phyloP scores from a whole-genome alignment of 768 basidiomycete species.

The Glaciozyma antarctica region DNA sequence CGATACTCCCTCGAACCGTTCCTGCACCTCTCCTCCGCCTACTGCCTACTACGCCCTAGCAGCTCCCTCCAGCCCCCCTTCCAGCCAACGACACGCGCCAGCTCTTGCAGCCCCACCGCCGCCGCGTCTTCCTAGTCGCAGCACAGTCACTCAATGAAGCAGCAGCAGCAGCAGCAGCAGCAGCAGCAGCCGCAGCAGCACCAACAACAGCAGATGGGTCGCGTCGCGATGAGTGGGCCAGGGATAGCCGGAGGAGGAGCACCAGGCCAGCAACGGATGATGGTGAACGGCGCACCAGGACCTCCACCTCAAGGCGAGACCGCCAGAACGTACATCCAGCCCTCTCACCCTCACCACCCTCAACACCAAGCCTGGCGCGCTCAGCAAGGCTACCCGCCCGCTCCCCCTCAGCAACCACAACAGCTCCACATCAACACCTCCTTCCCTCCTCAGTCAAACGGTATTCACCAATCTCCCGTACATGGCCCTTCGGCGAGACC shows the following conservation, averaged over 20 bases:
- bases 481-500: not conserved
- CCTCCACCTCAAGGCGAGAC: not conserved
- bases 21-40: no score
- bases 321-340: not conserved
- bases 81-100: not conserved
- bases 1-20: no score
- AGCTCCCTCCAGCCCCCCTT: not conserved
- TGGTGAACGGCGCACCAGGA: not conserved
- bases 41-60: no score
- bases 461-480: not conserved
- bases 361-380: conserved; percentile 17
- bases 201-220: not conserved
- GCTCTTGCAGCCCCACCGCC: no score
- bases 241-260: no score
- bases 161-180: no score
- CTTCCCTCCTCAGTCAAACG: not conserved
- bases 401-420: not conserved
- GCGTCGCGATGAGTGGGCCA: not conserved
- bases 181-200: not conserved
- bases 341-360: conserved; percentile 22
- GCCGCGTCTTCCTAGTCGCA: not conserved
- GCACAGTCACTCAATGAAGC: no score
- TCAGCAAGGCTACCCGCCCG: not conserved
- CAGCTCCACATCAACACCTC: not conserved
- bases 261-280: no score